These are phyloP conservation scores for Cytospora leucostoma DNA, from an alignment of 2,329 filamentous ascomycete genomes.

Conservation along the genomic window DNA sequence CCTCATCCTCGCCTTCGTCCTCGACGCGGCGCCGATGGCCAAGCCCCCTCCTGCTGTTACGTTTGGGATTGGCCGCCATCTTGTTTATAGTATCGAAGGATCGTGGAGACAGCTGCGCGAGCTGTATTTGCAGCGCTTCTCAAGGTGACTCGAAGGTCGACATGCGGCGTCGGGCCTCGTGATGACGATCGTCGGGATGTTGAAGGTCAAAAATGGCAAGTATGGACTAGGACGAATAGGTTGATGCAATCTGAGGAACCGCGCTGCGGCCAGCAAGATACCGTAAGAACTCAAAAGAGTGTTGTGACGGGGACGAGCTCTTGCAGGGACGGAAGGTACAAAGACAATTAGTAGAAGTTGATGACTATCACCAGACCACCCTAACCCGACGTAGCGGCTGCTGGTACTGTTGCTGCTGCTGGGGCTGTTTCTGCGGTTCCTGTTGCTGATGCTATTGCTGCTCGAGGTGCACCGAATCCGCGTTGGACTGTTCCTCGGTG, in stretches of 20 bases:
- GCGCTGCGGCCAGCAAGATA: constrained; percentile 24
- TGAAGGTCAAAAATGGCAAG: constrained; percentile 13
- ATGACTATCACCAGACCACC: constrained; percentile 7
- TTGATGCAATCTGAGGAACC: constrained; percentile 13
- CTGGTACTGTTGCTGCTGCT: constrained; percentile 1
- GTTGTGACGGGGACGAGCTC: constrained; percentile 15
- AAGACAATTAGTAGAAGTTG: constrained; percentile 19
- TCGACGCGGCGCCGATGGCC: constrained; percentile 68
- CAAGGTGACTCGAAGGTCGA: constrained; percentile 16
- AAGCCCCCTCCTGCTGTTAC: constrained; percentile 64
- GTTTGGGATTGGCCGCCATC: constrained; percentile 38
- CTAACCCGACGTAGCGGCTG: not conserved
- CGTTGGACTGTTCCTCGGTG: constrained; percentile 13
- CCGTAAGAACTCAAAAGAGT: constrained; percentile 4
- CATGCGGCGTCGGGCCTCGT: constrained; percentile 25
- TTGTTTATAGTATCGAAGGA: constrained; percentile 29
- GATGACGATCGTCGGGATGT: constrained; percentile 12
- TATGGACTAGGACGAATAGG: constrained; percentile 11
- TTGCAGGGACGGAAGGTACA: constrained; percentile 17
- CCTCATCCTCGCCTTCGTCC: constrained; percentile 72
- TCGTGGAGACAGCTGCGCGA: constrained; percentile 25
- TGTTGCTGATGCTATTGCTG: constrained; percentile 3
- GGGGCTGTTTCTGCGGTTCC: constrained; percentile 5
- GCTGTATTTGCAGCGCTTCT: constrained; percentile 24
- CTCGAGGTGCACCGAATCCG: constrained; percentile 5